Evolutionary conservation across 306 rosid species (phyloP).

Genomic region (Trifolium dubium): DNA sequence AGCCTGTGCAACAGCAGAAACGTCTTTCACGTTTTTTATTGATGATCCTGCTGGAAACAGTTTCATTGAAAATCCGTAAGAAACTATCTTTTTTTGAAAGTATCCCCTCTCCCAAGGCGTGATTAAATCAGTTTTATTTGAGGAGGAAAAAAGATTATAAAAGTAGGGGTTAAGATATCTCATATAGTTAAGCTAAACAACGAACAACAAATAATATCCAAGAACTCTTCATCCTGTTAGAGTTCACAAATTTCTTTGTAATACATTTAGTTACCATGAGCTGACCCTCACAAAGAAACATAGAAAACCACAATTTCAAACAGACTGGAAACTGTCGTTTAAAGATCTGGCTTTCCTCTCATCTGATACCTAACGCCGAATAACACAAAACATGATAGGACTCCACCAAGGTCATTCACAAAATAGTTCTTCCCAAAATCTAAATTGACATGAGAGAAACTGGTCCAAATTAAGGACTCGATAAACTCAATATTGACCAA

Average conservation of each 20-base stretch:
- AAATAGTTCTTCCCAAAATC: background rate
- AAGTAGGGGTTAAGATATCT: slow-evolving; percentile 6
- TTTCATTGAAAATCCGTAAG: slow-evolving; percentile 96
- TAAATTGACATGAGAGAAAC: slow-evolving; percentile 14
- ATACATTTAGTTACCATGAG: slow-evolving; percentile 10
- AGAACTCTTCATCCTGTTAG: slow-evolving; percentile 10
- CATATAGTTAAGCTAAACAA: background rate
- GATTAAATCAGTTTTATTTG: background rate
- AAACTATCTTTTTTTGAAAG: slow-evolving; percentile 19
- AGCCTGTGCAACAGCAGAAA: slow-evolving; percentile 73
- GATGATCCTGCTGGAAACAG: slow-evolving; percentile 99
- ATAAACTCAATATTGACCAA: background rate
- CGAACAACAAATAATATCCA: background rate
- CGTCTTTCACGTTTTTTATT: slow-evolving; percentile 71
- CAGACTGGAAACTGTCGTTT: too few relatives aligned
- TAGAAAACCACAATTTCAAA: background rate
- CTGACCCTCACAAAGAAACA: slow-evolving; percentile 18
- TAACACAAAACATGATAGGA: slow-evolving; percentile 7
- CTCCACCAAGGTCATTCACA: background rate
- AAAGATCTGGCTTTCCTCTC: too few relatives aligned
- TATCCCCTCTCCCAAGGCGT: background rate
- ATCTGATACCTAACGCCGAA: background rate
- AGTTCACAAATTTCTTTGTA: slow-evolving; percentile 1
- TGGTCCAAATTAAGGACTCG: slow-evolving; percentile 2
- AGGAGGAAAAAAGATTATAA: background rate